phyloP scores from a whole-genome alignment of 129 eudicot genomes.

The Artemisia tridentata region DNA sequence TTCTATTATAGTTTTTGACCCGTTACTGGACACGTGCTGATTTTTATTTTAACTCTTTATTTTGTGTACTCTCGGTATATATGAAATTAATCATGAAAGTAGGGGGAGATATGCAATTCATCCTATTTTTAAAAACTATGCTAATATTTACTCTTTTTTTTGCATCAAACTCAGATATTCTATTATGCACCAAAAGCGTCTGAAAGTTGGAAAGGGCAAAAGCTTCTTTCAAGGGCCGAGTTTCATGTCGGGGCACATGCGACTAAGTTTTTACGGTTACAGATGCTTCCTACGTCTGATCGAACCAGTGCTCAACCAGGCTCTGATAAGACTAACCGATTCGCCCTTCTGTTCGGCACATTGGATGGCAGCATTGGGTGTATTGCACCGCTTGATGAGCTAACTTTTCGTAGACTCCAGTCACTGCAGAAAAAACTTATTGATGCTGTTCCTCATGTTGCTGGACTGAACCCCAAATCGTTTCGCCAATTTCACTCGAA shows the following conservation, averaged over 20 bases:
- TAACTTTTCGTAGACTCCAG: conserved; percentile 88
- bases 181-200: conserved; percentile 91
- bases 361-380: conserved; percentile 97
- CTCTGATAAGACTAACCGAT: conserved; percentile 89
- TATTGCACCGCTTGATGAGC: conserved; percentile 92
- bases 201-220: conserved; percentile 99
- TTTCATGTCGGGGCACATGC: conserved; percentile 92
- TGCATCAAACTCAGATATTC: conserved; percentile 49
- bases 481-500: conserved; percentile 84
- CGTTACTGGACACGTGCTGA: too few species aligned
- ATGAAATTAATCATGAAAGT: too few species aligned
- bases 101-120: too few species aligned
- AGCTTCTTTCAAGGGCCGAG: conserved; percentile 93
- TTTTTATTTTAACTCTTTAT: too few species aligned
- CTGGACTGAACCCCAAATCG: conserved; percentile 90
- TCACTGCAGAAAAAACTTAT: conserved; percentile 92
- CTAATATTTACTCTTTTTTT: not conserved
- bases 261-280: conserved; percentile 85
- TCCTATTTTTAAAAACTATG: too few species aligned
- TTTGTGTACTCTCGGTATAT: too few species aligned
- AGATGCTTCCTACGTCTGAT: conserved; percentile 67
- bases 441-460: conserved; percentile 88
- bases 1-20: too few species aligned
- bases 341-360: conserved; percentile 79
- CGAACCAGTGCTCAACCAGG: conserved; percentile 36